Conservation (phyloP, 2,329 filamentous ascomycete genomes). For the Aspergillus versicolor region DNA sequence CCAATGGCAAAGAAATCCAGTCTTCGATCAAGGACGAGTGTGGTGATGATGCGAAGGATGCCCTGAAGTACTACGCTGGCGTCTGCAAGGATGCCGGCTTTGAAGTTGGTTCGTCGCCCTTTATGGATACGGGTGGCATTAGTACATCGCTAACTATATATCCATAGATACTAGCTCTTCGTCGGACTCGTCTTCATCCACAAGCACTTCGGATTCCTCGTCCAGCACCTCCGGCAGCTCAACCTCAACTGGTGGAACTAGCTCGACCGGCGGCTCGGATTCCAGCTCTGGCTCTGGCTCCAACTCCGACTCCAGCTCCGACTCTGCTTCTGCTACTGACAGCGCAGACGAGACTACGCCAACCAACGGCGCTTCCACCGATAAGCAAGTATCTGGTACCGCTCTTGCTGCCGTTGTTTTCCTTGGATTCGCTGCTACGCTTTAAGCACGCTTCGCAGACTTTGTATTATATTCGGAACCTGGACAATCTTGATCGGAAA, state of each 20-base stretch:
- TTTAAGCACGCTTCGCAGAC: constrained; percentile 23
- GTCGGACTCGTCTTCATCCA: constrained; percentile 23
- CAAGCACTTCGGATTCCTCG: constrained; percentile 22
- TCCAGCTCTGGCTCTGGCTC: constrained; percentile 16
- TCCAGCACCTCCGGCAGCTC: constrained; percentile 22
- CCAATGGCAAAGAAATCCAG: constrained; percentile 35
- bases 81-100: constrained; percentile 41
- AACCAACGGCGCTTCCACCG: constrained; percentile 27
- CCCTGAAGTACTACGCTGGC: constrained; percentile 39
- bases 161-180: constrained; percentile 13
- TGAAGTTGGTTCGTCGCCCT: constrained; percentile 34
- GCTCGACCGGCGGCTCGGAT: constrained; percentile 9
- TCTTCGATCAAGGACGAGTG: constrained; percentile 38
- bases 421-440: constrained; percentile 39
- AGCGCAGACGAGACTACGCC: constrained; percentile 13
- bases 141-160: constrained; percentile 6
- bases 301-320: constrained; percentile 12
- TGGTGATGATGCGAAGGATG: constrained; percentile 30
- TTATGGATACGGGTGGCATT: neutral
- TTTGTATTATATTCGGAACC: constrained; percentile 6
- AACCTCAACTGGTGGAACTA: constrained; percentile 14
- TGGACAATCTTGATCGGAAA: constrained; percentile 1
- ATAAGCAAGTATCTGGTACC: constrained; percentile 36
- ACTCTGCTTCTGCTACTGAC: constrained; percentile 3
- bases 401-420: constrained; percentile 42